Evolutionary conservation across 164 flowering plant genomes (phyloP).

Genomic region (Berberis thunbergii): DNA sequence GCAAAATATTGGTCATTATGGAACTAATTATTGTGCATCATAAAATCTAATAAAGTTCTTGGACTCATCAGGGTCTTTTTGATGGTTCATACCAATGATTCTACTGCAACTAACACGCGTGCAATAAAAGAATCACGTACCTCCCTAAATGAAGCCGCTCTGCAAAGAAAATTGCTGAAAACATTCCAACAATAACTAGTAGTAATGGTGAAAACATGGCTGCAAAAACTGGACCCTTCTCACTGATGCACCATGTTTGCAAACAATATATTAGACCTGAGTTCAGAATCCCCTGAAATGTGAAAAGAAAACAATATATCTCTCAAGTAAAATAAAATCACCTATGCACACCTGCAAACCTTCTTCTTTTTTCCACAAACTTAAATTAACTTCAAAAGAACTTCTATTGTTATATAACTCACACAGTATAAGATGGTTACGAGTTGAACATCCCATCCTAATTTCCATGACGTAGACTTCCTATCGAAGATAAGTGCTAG

Average conservation of each 20-base stretch:
- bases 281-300: slow-evolving; percentile 25
- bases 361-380: too few relatives aligned
- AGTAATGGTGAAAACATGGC: slow-evolving; percentile 37
- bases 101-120: background rate
- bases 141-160: slow-evolving; percentile 40
- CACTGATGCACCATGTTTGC: slow-evolving; percentile 33
- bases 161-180: slow-evolving; percentile 35
- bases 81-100: background rate
- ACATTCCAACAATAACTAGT: slow-evolving; percentile 21
- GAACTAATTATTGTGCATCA: background rate
- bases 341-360: background rate
- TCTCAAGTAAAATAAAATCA: background rate
- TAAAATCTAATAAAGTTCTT: too few relatives aligned
- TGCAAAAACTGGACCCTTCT: slow-evolving; percentile 39
- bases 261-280: slow-evolving; percentile 25
- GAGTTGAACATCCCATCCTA: slow-evolving; percentile 35
- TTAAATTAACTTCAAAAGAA: background rate
- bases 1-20: background rate
- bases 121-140: slow-evolving; percentile 10
- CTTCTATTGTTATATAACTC: background rate
- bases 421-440: slow-evolving; percentile 27
- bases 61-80: too few relatives aligned
- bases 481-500: slow-evolving; percentile 28
- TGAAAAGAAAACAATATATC: background rate
- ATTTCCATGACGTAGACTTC: slow-evolving; percentile 22